Base-by-base conservation (phyloP, 257 asterid genomes). In the Solanum okadae region DNA sequence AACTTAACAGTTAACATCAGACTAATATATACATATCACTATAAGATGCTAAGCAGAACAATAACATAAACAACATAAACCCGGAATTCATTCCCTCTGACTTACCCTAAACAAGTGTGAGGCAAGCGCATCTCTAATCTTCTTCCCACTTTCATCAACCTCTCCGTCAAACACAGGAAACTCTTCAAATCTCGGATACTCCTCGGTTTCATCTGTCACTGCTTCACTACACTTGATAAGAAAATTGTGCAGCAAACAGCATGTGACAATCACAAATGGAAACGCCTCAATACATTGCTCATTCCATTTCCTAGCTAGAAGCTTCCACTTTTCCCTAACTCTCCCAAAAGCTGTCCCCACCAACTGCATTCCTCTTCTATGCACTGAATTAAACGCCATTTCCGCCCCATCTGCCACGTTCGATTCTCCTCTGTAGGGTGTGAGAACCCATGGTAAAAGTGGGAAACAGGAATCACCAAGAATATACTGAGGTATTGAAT, bases 231-330 rank as follows among this genome's bases (percentile, higher is more conserved):
- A 95, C 92, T 95, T 96, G 90, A 96, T 94, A 86, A 95, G 95
- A 92, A 96, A 96, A 93, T 96, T 96, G 90, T 96, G 98, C 95
- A 96, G 95, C 87, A 96, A 92, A 93, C 98, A 95, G 87, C 98
- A 94, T 0, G 98, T 88, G 12, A 94, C 94, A 40, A 95, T 91
- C 10, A 96, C 93, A 86, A 91, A 95, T 12, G 99, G 98, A 88
- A 95, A 94, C 27, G 98, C 97, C 90, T 95, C 98, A 33, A 95
- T 59, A 86, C 95, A 91, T 31, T 92, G 94, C 49, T 89, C 96
- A 31, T 92, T 94, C 97, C 98, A 95, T 87, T 93, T 95, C 91
- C 86, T 91, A 73, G 93, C 95, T 84, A 95, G 90, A 90, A 95
- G 95, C 90, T 95, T 94, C 99, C 98, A 96, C 88, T 94, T 95